phyloP scores from a whole-genome alignment of 345 rosid species.

The Pistacia integerrima region DNA sequence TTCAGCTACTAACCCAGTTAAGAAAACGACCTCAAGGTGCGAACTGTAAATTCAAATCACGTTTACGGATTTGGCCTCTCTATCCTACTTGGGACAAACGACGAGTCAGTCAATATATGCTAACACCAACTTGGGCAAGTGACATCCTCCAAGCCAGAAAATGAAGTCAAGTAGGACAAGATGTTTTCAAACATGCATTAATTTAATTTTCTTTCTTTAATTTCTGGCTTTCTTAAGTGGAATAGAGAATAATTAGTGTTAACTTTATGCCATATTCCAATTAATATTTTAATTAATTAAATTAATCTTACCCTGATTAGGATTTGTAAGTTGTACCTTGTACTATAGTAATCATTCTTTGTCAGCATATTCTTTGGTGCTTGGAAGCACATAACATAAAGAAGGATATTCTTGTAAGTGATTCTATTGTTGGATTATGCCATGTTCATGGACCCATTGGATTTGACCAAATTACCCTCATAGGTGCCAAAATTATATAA shows the following conservation, averaged over 20 bases:
- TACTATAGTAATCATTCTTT: slow-evolving; percentile 11
- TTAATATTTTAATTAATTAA: not conserved
- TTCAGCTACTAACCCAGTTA: no score
- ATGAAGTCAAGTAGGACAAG: slow-evolving; percentile 1
- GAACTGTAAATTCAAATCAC: no score
- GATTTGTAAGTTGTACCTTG: not conserved
- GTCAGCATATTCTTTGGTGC: slow-evolving; percentile 40
- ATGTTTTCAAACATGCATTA: not conserved
- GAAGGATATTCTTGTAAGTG: slow-evolving; percentile 36
- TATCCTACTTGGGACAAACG: no score
- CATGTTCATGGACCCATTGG: not conserved
- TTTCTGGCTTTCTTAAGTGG: not conserved
- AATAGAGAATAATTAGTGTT: not conserved
- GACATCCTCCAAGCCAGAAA: not conserved
- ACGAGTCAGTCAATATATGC: no score
- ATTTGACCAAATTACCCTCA: slow-evolving; percentile 26
- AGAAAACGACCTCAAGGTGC: no score
- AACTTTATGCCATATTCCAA: not conserved
- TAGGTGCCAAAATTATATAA: no score
- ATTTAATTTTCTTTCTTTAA: not conserved
- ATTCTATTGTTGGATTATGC: slow-evolving; percentile 29
- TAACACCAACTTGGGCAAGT: not conserved
- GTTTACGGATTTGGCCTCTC: no score
- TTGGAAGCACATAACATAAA: slow-evolving; percentile 21
- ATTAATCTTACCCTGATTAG: not conserved